Conservation (phyloP, 768 basidiomycete genomes). For the Gyrodon lividus region DNA sequence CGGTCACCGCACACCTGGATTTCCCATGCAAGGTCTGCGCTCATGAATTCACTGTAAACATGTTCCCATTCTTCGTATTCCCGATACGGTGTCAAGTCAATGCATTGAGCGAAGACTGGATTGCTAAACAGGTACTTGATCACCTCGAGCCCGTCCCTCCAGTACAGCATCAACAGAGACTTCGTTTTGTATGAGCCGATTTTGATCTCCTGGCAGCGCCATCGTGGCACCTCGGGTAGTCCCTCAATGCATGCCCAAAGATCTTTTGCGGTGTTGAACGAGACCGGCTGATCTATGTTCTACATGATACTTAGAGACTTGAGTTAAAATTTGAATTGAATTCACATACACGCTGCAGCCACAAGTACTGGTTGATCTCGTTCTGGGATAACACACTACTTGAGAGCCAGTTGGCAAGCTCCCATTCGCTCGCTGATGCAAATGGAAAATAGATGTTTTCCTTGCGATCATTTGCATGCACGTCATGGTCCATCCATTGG, state of each 20-base stretch:
- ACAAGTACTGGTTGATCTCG: constrained; percentile 1
- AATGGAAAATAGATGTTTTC: constrained; percentile 5
- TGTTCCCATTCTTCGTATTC: not conserved
- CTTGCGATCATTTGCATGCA: not conserved
- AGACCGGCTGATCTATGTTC: not conserved
- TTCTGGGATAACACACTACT: not conserved
- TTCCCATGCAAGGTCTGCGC: constrained; percentile 23
- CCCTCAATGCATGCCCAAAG: not conserved
- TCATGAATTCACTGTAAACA: constrained; percentile 21
- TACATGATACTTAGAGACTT: not conserved
- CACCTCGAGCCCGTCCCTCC: constrained; percentile 26
- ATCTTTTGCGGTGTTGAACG: not conserved
- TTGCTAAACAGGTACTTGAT: constrained; percentile 22
- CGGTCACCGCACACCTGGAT: constrained; percentile 19
- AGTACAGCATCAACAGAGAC: constrained; percentile 3
- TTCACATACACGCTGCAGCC: not conserved
- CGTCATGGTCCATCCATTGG: constrained; percentile 3
- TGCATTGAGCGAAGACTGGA: constrained; percentile 17
- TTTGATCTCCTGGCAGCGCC: constrained; percentile 8
- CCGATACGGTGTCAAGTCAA: not conserved
- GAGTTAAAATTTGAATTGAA: no score
- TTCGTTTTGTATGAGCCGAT: constrained; percentile 4
- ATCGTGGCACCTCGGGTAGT: constrained; percentile 6
- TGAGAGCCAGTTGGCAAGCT: constrained; percentile 6
- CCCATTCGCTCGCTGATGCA: not conserved